phyloP scores from a whole-genome alignment of 75 land plant genomes.

The Pinus albicaulis region DNA sequence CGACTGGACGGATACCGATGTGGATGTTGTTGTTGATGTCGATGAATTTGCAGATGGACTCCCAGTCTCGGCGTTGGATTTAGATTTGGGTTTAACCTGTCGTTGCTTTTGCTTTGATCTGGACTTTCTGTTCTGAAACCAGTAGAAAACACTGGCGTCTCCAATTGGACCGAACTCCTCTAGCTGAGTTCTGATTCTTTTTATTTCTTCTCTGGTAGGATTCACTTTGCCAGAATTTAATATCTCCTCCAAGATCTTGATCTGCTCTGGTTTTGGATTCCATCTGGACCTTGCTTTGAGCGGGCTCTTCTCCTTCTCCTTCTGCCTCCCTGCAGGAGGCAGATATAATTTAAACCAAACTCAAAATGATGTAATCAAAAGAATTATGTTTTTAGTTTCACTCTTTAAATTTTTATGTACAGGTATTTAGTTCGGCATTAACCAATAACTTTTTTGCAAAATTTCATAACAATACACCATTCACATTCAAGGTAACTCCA shows the following conservation, averaged over 20 bases:
- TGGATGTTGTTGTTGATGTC: slow-evolving; percentile 32
- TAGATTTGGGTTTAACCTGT: slow-evolving; percentile 4
- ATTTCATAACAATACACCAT: no score
- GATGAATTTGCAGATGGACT: slow-evolving; percentile 17
- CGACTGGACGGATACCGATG: slow-evolving; percentile 4
- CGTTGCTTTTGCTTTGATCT: slow-evolving; percentile 74
- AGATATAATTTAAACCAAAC: no score
- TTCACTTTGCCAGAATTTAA: slow-evolving; percentile 85
- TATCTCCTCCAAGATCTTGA: slow-evolving; percentile 66
- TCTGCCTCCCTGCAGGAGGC: no score
- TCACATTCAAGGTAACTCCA: no score
- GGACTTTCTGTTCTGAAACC: slow-evolving; percentile 93
- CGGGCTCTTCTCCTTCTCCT: slow-evolving; percentile 46
- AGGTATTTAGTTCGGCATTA: no score
- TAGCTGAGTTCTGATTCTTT: slow-evolving; percentile 57
- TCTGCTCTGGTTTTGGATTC: slow-evolving; percentile 87
- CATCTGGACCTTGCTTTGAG: slow-evolving; percentile 83
- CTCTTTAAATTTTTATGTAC: no score
- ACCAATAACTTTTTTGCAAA: no score
- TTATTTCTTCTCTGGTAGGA: slow-evolving; percentile 72
- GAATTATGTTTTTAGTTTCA: no score
- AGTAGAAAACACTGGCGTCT: slow-evolving; percentile 87
- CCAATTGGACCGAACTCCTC: slow-evolving; percentile 80
- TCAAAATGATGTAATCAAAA: no score
- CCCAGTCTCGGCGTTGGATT: background rate